Percentiles rank a stretch among this genome's conserved stretches.
Evolutionary conservation across 257 asterid genomes (phyloP).

Genomic region (Forsythia viridissima): DNA sequence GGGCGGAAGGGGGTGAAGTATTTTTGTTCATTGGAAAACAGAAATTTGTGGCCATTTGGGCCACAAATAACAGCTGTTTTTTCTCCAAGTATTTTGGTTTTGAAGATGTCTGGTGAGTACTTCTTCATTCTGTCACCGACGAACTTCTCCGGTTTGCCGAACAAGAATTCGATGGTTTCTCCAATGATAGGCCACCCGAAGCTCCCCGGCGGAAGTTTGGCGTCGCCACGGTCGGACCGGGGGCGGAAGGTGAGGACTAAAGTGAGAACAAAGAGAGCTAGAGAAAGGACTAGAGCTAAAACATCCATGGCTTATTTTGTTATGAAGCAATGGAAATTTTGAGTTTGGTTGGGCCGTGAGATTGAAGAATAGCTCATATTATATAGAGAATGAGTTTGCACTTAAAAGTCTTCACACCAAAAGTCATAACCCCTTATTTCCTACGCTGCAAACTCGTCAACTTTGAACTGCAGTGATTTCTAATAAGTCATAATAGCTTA

Average conservation of each 20-base stretch:
- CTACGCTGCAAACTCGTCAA: too few relatives aligned
- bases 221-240: not conserved
- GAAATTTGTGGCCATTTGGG: conserved; percentile 66
- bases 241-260: conserved; percentile 13
- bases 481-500: too few relatives aligned
- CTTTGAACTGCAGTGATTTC: too few relatives aligned
- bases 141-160: conserved; percentile 60
- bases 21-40: conserved; percentile 65
- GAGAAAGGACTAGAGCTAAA: conserved; percentile 19
- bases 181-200: conserved; percentile 75
- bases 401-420: too few relatives aligned
- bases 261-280: conserved; percentile 25
- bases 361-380: too few relatives aligned
- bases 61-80: conserved; percentile 75
- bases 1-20: conserved; percentile 65
- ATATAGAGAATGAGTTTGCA: too few relatives aligned
- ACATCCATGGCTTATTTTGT: conserved; percentile 32
- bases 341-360: not conserved
- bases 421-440: too few relatives aligned
- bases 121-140: conserved; percentile 57
- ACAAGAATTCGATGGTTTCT: conserved; percentile 54
- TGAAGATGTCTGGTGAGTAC: conserved; percentile 59
- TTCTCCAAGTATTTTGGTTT: conserved; percentile 67
- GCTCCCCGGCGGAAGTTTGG: conserved; percentile 65
- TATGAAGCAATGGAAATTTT: not conserved